These are phyloP conservation scores for Asterella californica DNA, from an alignment of 225 moss, liverwort and hornwort species.

Conservation along the genomic window DNA sequence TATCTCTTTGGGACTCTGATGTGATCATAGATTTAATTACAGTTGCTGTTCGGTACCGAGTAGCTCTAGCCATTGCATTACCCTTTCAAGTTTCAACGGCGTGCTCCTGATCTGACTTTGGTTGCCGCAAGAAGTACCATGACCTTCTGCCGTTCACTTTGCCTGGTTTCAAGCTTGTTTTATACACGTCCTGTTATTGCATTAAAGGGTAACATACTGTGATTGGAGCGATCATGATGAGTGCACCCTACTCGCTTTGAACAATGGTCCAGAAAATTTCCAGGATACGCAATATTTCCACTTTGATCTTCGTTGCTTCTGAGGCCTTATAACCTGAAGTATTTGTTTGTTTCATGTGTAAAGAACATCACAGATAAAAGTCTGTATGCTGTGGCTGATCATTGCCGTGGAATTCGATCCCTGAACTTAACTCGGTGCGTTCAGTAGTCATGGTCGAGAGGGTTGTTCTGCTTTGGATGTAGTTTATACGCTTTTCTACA, in stretches of 20 bases:
- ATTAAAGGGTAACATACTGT: neutral
- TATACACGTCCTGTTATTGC: neutral
- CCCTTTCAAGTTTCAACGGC: no score
- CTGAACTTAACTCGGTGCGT: slow-evolving; percentile 87
- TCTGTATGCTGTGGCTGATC: slow-evolving; percentile 50
- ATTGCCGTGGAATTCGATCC: slow-evolving; percentile 52
- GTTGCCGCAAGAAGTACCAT: neutral
- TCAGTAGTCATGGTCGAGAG: neutral
- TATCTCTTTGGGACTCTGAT: neutral
- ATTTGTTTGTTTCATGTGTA: neutral
- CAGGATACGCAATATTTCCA: neutral
- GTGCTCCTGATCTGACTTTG: neutral
- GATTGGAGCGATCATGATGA: neutral
- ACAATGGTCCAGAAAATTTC: neutral
- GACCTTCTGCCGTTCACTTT: neutral
- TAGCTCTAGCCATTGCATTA: neutral
- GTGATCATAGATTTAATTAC: neutral
- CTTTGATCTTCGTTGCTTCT: neutral
- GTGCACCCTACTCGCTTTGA: neutral
- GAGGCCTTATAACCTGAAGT: neutral
- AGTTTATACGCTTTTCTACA: neutral
- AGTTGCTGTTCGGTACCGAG: neutral
- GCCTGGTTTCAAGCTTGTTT: neutral
- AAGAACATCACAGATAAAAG: slow-evolving; percentile 66
- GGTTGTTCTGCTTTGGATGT: neutral